Base-by-base conservation (phyloP, 768 basidiomycete species). In the Multifurca ochricompacta region DNA sequence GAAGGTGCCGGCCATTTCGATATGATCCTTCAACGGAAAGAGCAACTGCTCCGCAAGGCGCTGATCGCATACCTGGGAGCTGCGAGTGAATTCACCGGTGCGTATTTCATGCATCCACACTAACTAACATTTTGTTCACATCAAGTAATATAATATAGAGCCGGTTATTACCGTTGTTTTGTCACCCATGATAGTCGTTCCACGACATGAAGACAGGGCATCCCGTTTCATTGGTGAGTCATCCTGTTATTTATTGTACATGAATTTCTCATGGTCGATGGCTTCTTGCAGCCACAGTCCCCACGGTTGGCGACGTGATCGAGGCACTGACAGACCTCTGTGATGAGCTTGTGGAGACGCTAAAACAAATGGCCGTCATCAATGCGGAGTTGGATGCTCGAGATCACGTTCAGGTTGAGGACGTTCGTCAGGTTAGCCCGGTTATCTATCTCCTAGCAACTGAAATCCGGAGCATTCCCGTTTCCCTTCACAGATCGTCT, bases 261-360 rank as follows among this genome's bases (percentile, higher is more conserved):
- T n/a, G 14, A 10, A 18, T 43, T 31, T 31, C 49, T 41, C 25
- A 45, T 47, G 13, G 18, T 18, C 6, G 19, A 21, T 21, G 27
- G 19, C 34, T 13, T 6, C 16, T 28, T 9, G 14, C 58, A 87
- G 89, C 83, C 1, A 85, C 85, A 7, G 77, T 87, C 16, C 89
- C 89, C 9, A 86, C 83, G 0, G 71, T 91, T 3, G 85, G 86
- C 3, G 84, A 90, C 62, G 78, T 82, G 2, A 74, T 90, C 21
- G 80, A 83, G 47, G 80, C 84, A 0, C 70, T 91, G 40, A 77
- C 79, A 34, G 74, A 77, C 40, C 74, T 91, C 3, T 78, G 79
- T 49, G 73, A 71, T 7, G 82, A 85, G 58, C 77, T 94, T 3
- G 65, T 76, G 0, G 74, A 74, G 28, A 79, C 74, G 1, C 66